These are phyloP conservation scores for Strigomonas galati DNA, from an alignment of 208 protist species.

Conservation along the genomic window DNA sequence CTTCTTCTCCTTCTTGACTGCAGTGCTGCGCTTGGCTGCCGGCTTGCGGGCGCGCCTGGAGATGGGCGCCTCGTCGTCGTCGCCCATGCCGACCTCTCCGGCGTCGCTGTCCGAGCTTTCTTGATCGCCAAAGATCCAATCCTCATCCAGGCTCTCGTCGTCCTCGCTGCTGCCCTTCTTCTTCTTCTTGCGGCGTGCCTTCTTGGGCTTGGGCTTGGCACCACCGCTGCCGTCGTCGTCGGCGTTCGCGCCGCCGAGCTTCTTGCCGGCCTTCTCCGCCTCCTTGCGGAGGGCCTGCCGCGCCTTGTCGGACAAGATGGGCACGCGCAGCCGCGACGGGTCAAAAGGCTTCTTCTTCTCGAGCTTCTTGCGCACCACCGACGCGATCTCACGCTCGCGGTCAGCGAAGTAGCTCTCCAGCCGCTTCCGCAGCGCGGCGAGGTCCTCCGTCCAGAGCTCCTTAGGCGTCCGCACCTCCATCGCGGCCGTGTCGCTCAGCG, in stretches of 20 bases:
- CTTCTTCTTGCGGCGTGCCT: slow-evolving; percentile 31
- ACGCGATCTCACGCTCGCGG: slow-evolving; percentile 63
- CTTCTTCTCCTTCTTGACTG: slow-evolving; percentile 16
- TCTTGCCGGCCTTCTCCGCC: slow-evolving; percentile 47
- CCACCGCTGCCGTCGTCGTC: slow-evolving; percentile 15
- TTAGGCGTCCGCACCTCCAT: slow-evolving; percentile 77
- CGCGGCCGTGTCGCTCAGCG: slow-evolving; percentile 67
- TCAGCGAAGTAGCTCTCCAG: slow-evolving; percentile 61
- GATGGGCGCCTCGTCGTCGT: slow-evolving; percentile 21
- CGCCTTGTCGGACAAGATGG: slow-evolving; percentile 85
- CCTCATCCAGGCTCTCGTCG: slow-evolving; percentile 30
- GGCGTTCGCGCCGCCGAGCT: slow-evolving; percentile 2
- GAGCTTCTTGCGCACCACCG: slow-evolving; percentile 79
- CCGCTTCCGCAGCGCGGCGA: slow-evolving; percentile 65
- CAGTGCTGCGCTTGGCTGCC: not conserved
- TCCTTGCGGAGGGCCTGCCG: slow-evolving; percentile 64
- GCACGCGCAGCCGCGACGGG: slow-evolving; percentile 62
- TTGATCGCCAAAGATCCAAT: slow-evolving; percentile 31
- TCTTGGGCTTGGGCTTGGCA: slow-evolving; percentile 30
- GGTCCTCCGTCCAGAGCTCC: slow-evolving; percentile 88
- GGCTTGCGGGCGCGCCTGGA: slow-evolving; percentile 10
- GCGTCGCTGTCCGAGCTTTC: slow-evolving; percentile 26
- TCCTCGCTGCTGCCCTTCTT: slow-evolving; percentile 50
- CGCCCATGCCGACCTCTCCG: slow-evolving; percentile 21
- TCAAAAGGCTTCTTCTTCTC: slow-evolving; percentile 84